Conservation (phyloP, 257 asterid species). For the Eustoma russellianum region DNA sequence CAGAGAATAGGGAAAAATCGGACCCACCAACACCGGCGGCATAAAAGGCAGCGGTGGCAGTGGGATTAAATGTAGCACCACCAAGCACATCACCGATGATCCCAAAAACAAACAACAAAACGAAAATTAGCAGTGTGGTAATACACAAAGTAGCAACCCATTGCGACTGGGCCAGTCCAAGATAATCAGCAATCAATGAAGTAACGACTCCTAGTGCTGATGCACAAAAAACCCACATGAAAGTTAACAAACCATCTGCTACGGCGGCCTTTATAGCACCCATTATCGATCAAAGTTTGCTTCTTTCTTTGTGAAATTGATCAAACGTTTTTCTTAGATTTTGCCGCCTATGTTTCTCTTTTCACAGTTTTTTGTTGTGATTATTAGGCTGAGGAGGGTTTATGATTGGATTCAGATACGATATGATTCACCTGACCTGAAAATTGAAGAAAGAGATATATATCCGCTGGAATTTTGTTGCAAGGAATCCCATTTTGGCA, state of each 20-base stretch:
- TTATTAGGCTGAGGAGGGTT: no score
- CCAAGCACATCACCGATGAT: constrained; percentile 55
- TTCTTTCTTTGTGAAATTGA: no score
- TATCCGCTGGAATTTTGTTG: no score
- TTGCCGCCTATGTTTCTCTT: no score
- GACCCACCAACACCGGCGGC: constrained; percentile 15
- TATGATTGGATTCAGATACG: no score
- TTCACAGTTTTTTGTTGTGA: no score
- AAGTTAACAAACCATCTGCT: constrained; percentile 26
- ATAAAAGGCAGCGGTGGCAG: constrained; percentile 60
- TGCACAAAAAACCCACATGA: constrained; percentile 31
- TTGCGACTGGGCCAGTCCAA: constrained; percentile 39
- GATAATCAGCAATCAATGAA: constrained; percentile 27
- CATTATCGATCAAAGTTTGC: constrained; percentile 7
- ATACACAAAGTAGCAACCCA: constrained; percentile 33
- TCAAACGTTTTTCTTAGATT: no score
- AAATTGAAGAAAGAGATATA: neutral
- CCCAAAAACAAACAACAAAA: constrained; percentile 49
- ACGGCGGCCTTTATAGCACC: constrained; percentile 25
- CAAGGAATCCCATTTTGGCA: no score
- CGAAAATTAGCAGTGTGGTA: constrained; percentile 42
- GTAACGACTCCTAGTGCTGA: constrained; percentile 41
- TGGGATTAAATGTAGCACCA: constrained; percentile 81
- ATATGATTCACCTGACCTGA: no score
- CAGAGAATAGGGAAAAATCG: neutral